Conservation (phyloP, 805 yeast species). For the Osmozyma mogii region DNA sequence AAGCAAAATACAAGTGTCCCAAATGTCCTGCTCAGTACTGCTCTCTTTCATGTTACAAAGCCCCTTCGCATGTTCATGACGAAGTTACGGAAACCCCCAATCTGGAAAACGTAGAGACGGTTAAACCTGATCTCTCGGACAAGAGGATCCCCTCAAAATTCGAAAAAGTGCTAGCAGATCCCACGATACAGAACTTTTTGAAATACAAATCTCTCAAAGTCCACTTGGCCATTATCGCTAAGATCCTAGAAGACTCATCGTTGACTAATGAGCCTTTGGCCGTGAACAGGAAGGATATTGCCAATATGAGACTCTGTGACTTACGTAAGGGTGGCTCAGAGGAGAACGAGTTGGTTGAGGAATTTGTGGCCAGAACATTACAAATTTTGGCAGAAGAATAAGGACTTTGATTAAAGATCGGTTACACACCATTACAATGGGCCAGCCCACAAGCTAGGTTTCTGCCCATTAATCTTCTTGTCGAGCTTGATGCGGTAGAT, state of each 20-base stretch:
- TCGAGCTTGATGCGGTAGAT: constrained; percentile 40
- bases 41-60: constrained; percentile 54
- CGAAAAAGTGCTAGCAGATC: constrained; percentile 28
- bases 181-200: constrained; percentile 38
- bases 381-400: too few species aligned
- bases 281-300: constrained; percentile 52
- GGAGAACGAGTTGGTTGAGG: constrained; percentile 62
- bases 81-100: constrained; percentile 2
- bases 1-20: constrained; percentile 53
- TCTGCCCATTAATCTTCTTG: constrained; percentile 20
- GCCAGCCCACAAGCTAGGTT: constrained; percentile 27
- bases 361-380: too few species aligned
- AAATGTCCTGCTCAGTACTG: constrained; percentile 43
- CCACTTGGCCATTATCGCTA: constrained; percentile 44
- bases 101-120: not conserved
- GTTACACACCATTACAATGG: not conserved
- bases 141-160: constrained; percentile 2
- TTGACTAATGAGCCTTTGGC: constrained; percentile 41
- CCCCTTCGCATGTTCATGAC: constrained; percentile 27
- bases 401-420: too few species aligned
- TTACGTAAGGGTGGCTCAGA: constrained; percentile 60
- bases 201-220: constrained; percentile 45
- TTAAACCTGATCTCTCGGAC: not conserved
- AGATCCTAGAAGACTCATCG: constrained; percentile 39
- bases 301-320: constrained; percentile 52